phyloP scores from a whole-genome alignment of 768 basidiomycete species.

The Termitomyces sp. region DNA sequence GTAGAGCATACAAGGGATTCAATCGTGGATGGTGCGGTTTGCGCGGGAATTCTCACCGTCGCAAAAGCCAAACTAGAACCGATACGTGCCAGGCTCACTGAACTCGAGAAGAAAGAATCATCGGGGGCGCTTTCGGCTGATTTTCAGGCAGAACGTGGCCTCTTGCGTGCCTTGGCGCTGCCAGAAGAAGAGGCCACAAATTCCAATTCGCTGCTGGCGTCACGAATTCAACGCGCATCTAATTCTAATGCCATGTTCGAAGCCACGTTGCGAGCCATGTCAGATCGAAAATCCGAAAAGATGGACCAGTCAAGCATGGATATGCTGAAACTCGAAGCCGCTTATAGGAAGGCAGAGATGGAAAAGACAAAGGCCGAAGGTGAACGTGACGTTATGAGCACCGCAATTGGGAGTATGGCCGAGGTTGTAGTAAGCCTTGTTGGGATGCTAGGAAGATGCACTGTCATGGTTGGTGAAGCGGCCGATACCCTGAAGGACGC shows the following conservation, averaged over 20 bases:
- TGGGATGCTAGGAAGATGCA: constrained; percentile 79
- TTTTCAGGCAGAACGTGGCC: constrained; percentile 68
- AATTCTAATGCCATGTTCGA: constrained; percentile 83
- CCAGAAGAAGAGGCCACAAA: constrained; percentile 70
- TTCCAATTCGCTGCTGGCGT: constrained; percentile 53
- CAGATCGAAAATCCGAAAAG: constrained; percentile 75
- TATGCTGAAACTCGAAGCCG: constrained; percentile 68
- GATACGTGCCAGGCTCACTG: constrained; percentile 58
- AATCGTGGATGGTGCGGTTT: constrained; percentile 74
- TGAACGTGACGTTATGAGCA: constrained; percentile 59
- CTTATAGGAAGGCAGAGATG: constrained; percentile 64
- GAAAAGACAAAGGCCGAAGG: constrained; percentile 64
- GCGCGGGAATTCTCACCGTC: constrained; percentile 65
- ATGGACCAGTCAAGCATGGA: constrained; percentile 69
- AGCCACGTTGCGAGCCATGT: constrained; percentile 79
- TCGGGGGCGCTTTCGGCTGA: constrained; percentile 45
- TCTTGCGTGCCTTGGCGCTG: constrained; percentile 61
- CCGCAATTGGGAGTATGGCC: constrained; percentile 62
- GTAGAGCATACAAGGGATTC: constrained; percentile 67
- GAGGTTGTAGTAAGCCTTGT: constrained; percentile 67
- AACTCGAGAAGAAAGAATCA: constrained; percentile 44
- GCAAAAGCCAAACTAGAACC: constrained; percentile 66
- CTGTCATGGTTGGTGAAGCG: constrained; percentile 63
- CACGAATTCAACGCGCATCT: constrained; percentile 60
- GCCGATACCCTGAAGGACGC: constrained; percentile 33